These are phyloP conservation scores for Jackrogersella multiformis DNA, from an alignment of 495 filamentous ascomycete genomes.

Conservation along the genomic window DNA sequence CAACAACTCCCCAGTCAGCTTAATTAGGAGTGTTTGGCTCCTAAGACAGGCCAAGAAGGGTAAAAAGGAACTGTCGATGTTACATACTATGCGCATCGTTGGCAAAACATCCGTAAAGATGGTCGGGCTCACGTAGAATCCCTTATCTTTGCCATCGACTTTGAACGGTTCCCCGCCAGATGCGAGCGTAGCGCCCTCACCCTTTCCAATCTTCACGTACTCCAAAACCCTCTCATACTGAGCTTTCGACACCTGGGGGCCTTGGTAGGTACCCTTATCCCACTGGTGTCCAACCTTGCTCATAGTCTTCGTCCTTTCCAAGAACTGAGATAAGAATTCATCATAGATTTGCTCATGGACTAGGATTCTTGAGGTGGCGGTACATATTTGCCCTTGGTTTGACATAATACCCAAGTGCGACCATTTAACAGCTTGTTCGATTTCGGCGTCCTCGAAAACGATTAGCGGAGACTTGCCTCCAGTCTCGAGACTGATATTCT, in stretches of 20 bases:
- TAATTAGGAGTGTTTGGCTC: too few species aligned
- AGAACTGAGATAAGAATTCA: not conserved
- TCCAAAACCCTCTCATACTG: constrained; percentile 4
- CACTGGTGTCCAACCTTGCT: constrained; percentile 12
- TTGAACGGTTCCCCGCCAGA: constrained; percentile 7
- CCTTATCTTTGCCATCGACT: not conserved
- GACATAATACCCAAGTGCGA: constrained; percentile 10
- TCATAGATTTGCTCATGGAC: constrained; percentile 11
- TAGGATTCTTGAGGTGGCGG: not conserved
- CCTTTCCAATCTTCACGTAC: constrained; percentile 2
- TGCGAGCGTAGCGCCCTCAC: not conserved
- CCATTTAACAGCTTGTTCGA: constrained; percentile 3
- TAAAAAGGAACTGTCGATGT: too few species aligned
- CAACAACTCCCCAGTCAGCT: too few species aligned
- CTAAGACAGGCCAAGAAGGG: too few species aligned
- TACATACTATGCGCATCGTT: constrained; percentile 7
- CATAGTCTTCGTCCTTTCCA: constrained; percentile 3
- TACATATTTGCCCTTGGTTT: constrained; percentile 10
- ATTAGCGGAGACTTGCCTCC: constrained; percentile 10
- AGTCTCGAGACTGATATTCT: constrained; percentile 14
- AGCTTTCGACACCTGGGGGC: constrained; percentile 6
- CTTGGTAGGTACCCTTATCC: constrained; percentile 11
- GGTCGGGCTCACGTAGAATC: constrained; percentile 2
- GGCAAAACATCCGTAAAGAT: constrained; percentile 3
- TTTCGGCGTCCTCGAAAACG: constrained; percentile 9